Base-by-base conservation (phyloP, 2,329 filamentous ascomycete species). In the Ceratocystis huliohia region DNA sequence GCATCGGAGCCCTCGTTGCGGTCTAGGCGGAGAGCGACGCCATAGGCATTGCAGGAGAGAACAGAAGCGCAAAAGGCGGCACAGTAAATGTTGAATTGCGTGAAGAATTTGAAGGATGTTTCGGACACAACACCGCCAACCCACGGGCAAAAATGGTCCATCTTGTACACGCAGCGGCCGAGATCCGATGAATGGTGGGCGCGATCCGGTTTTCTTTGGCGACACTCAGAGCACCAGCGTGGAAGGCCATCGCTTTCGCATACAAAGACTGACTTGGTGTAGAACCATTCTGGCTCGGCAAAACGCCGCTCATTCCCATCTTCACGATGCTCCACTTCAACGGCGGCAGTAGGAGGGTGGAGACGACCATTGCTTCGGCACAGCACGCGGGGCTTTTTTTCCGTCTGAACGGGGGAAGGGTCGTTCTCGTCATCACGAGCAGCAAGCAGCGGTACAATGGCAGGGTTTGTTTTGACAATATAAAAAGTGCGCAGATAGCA, bases 71-170 rank as follows among this genome's bases (percentile, higher is more conserved):
- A 91, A 71, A 87, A 89, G 3, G 90, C 71, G 3, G 84, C 77
- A 1, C 85, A 85, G 74, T 94, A 96, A 56, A 84, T 81, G 17
- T 86, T 85, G 72, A 96, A 96, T 70, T 96, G 94, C 10, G 91
- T 78, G 73, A 99, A 97, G 75, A 90, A 96, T 72, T 96, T 96
- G 78, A 93, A 92, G 1, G 87, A 82, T 84, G 85, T 91, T 74
- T 96, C 92, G 0, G 86, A 88, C 8, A 99, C 86, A 70, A 96
- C 89, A 25, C 93, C 94, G 3, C 93, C 93, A n/a, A 96, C 92
- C 88, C 88, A 97, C 0, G 93, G 94, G 72, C 94, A 99, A 72
- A 92, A 94, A 73, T 97, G 93, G 69, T 97, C 93, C 88, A 96
- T 94, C 72, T 94, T 94, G 50, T 82, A 78, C 25, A 96, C 88